Conservation (phyloP, 2,329 filamentous ascomycete genomes). For the Colletotrichum cereale region DNA sequence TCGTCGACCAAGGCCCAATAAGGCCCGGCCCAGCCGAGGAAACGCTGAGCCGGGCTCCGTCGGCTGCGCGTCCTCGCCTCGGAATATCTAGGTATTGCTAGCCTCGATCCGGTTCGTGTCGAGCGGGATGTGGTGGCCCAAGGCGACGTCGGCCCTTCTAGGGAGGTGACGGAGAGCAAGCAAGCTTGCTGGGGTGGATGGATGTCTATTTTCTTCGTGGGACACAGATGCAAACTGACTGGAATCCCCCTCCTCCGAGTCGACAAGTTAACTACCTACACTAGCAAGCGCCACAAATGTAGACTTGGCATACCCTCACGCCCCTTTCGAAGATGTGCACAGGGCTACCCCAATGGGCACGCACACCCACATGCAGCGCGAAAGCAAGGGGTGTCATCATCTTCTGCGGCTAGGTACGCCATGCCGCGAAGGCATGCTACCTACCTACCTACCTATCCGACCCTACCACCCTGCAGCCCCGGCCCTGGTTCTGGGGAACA, state of each 20-base stretch:
- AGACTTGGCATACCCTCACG: slow-evolving; percentile 2
- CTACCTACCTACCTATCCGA: background rate
- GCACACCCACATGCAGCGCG: slow-evolving; percentile 1
- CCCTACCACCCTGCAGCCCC: background rate
- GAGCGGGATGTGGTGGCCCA: background rate
- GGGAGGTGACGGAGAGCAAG: background rate
- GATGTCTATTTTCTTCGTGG: slow-evolving; percentile 15
- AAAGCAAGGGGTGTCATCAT: slow-evolving; percentile 11
- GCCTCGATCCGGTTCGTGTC: background rate
- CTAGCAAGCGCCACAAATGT: slow-evolving; percentile 30
- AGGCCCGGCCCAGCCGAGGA: background rate
- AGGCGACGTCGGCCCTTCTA: background rate
- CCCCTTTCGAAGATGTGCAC: slow-evolving; percentile 11
- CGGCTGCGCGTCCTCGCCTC: background rate
- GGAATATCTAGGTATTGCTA: slow-evolving; percentile 7
- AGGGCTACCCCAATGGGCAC: slow-evolving; percentile 9
- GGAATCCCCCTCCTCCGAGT: background rate
- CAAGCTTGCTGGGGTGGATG: too few relatives aligned
- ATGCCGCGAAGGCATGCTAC: slow-evolving; percentile 1
- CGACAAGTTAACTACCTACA: background rate
- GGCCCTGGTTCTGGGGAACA: background rate
- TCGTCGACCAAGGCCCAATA: background rate
- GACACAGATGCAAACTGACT: slow-evolving; percentile 13
- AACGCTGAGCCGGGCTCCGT: background rate
- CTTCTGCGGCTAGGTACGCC: background rate